Evolutionary conservation across 1,139 yeast species (phyloP).

Genomic region (Pichiaceae sp.): DNA sequence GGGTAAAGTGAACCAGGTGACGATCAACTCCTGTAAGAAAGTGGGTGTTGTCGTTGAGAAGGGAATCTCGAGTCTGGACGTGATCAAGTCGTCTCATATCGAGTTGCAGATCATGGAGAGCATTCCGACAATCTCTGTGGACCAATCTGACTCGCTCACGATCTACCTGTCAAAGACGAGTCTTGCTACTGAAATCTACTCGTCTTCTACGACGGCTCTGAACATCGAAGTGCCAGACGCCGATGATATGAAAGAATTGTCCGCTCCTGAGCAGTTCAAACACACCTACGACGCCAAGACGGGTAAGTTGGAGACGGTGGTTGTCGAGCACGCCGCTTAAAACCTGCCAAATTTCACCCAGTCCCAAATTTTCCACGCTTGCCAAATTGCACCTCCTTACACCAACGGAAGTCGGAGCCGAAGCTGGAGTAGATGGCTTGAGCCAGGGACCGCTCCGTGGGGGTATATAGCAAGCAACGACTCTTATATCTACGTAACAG

Average conservation of each 20-base stretch:
- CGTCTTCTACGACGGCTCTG: slow-evolving; percentile 78
- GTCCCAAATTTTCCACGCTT: no score
- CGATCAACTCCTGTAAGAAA: slow-evolving; percentile 64
- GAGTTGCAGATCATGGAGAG: slow-evolving; percentile 78
- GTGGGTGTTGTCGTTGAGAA: slow-evolving; percentile 77
- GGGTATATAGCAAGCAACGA: no score
- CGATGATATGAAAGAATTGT: slow-evolving; percentile 59
- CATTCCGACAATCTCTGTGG: slow-evolving; percentile 78
- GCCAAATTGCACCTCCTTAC: no score
- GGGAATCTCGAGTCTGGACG: slow-evolving; percentile 80
- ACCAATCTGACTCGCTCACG: slow-evolving; percentile 81
- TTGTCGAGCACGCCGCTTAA: slow-evolving; percentile 54
- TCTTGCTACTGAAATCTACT: slow-evolving; percentile 63
- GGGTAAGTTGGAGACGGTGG: slow-evolving; percentile 38
- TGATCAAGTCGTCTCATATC: slow-evolving; percentile 73
- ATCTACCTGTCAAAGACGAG: slow-evolving; percentile 70
- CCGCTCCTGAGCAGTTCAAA: slow-evolving; percentile 84
- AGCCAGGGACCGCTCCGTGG: neutral
- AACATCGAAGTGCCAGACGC: slow-evolving; percentile 73
- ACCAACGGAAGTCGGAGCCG: no score
- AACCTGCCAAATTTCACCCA: no score
- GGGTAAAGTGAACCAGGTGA: slow-evolving; percentile 88
- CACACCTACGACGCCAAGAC: slow-evolving; percentile 26
- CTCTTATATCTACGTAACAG: no score
- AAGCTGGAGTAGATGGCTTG: neutral